phyloP scores from a whole-genome alignment of 805 yeast species.

The Yamadazyma ubonensis region DNA sequence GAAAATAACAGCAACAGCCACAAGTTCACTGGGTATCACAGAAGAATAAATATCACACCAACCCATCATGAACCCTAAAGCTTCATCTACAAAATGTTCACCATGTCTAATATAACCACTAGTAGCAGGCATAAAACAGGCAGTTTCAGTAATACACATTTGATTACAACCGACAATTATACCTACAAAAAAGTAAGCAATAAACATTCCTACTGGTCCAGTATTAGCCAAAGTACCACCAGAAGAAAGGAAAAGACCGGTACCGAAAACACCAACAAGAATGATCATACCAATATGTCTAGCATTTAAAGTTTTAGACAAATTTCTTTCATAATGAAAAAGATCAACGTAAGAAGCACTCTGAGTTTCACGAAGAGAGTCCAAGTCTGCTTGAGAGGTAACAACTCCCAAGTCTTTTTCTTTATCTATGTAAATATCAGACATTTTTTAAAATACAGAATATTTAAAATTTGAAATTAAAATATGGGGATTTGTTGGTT shows the following conservation, averaged over 20 bases:
- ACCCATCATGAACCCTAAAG: conserved; percentile 48
- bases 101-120: conserved; percentile 36
- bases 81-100: conserved; percentile 42
- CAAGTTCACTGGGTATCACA: conserved; percentile 41
- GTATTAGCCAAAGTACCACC: conserved; percentile 50
- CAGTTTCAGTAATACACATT: conserved; percentile 38
- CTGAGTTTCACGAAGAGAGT: conserved; percentile 2
- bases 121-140: conserved; percentile 38
- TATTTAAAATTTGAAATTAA: background rate
- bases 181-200: conserved; percentile 51
- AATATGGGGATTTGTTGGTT: background rate
- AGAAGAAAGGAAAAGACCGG: conserved; percentile 56
- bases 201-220: conserved; percentile 44
- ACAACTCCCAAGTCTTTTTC: background rate
- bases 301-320: conserved; percentile 17
- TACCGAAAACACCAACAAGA: conserved; percentile 35
- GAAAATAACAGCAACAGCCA: conserved; percentile 48
- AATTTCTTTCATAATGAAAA: conserved; percentile 17
- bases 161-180: conserved; percentile 38
- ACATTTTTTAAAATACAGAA: background rate
- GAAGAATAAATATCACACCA: conserved; percentile 39
- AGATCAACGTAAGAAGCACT: conserved; percentile 11
- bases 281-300: conserved; percentile 23
- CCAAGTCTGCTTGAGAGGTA: conserved; percentile 5
- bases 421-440: background rate